Base-by-base conservation (phyloP, 805 yeast genomes). In the Saccharomyces eubayanus region DNA sequence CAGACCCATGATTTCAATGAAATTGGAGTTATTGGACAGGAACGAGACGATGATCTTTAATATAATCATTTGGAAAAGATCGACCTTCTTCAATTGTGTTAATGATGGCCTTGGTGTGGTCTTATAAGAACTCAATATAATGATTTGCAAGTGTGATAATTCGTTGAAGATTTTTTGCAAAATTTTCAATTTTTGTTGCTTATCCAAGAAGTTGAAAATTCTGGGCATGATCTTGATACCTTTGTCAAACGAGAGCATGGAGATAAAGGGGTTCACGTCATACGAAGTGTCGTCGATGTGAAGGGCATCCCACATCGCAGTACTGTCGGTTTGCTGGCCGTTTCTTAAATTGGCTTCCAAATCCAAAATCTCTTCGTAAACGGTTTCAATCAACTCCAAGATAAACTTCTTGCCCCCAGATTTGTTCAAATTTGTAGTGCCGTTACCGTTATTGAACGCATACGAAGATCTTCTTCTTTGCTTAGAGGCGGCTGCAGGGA, bases 221-320 rank as follows among this genome's bases (percentile, higher is more conserved):
- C 99, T 83, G 51, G 94, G 90, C 74, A 92, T 83, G 40, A 89
- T 79, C 70, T 89, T 91, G 75, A 89, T 83, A 53, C 96, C 94
- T 72, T 92, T 92, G 62, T 88, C 88, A 66, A 85, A 87, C 28
- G 87, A 81, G 59, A 92, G 77, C 66, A 89, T 82, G 59, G 90
- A 89, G 51, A 90, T 80, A 64, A 91, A 91, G 41, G 96, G 94
- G 65, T 85, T 85, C 29, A 82, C 82, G 52, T 84, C 81, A 55
- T 59, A 59, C 49, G 65, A 55, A 53, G 80, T 81, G 58, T 86
- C 91, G 59, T 82, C 81, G 51, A 90, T 80, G 63, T 82, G 87
- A 58, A 90, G 77, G 2, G 90, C 78, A 41, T 84, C 85, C 96
- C 96, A 89, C 61, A 91, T 76, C 28, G 74, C 77, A 8, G 66